Evolutionary conservation across 2,329 filamentous ascomycete species (phyloP), one percentile per base, ranked within the genome.

Genomic region (Hymenoscyphus fructigenus): DNA sequence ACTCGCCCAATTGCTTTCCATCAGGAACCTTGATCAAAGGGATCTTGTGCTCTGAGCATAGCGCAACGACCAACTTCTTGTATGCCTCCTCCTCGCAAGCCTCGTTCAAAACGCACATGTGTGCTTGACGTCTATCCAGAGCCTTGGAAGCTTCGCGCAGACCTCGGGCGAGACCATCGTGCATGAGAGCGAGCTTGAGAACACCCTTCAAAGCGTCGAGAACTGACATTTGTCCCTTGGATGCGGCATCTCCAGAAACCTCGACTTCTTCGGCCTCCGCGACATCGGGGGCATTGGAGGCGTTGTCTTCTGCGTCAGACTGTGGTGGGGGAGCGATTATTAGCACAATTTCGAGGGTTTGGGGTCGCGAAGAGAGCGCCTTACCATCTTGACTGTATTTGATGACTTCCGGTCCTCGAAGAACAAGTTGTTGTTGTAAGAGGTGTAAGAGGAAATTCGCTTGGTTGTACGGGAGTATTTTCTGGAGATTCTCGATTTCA

Each of bases 31-130:
- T 98, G 89, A 99, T 99, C 77, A 99, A 86, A 73, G 95, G 95
- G 78, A 99, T 99, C 90, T 97, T 97, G 87, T 99, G 95, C 89
- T 99, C 95, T 72, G 91, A 92, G 91, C 95, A 99, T 68, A 99
- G 91, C 70, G 95, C 95, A 75, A 98, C 91, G 77, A 99, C 94
- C 74, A 99, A 89, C 91, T 99, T 99, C 93, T 99, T 99, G 89
- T 99, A 99, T 75, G 95, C 94, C 84, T 99, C 95, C 89, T 99
- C 95, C 87, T 99, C 95, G 87, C 95, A 99, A 75, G 91, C 90
- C 89, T 99, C 95, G 89, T 99, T 99, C 77, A 99, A 90, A 75
- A 99, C 95, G 82, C 95, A 99, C 93, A 99, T 98, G 87, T 99
- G 95, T 68, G 95, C 95, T 86, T 99, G 92, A 79, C 95, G 93